Percentiles rank a stretch among this genome's conserved stretches.
These are phyloP conservation scores for Aspergillus coremiiformis DNA, from an alignment of 495 filamentous ascomycete genomes.

Conservation along the genomic window DNA sequence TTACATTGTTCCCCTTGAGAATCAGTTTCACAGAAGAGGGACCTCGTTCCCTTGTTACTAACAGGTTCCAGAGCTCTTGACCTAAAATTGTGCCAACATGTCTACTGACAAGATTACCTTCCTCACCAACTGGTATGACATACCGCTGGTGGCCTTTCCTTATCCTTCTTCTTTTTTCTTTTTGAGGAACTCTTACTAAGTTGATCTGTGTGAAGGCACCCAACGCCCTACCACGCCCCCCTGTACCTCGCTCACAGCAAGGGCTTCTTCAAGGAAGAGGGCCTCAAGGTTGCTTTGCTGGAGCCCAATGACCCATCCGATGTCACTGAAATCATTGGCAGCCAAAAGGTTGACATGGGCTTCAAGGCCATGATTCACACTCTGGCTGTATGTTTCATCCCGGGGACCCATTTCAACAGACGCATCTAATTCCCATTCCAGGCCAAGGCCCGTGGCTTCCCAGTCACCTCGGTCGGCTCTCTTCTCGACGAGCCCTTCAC, in stretches of 20 bases:
- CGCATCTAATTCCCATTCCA: constrained; percentile 9
- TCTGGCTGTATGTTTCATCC: constrained; percentile 43
- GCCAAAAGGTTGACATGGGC: constrained; percentile 62
- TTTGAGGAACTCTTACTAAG: constrained; percentile 21
- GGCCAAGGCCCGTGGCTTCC: constrained; percentile 64
- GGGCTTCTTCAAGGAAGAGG: constrained; percentile 63
- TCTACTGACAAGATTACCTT: constrained; percentile 71
- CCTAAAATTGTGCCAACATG: constrained; percentile 43
- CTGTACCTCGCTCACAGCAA: constrained; percentile 63
- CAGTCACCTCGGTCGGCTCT: constrained; percentile 58
- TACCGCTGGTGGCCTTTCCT: background rate
- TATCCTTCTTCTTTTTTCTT: background rate
- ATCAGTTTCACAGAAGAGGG: constrained; percentile 10
- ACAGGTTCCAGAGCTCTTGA: constrained; percentile 23
- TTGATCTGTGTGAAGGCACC: constrained; percentile 44
- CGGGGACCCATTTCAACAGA: background rate
- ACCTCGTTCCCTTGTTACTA: constrained; percentile 15
- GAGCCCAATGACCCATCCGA: constrained; percentile 65
- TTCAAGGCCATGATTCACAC: constrained; percentile 76
- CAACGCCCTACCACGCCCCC: constrained; percentile 66
- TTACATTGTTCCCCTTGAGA: constrained; percentile 45
- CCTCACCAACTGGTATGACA: constrained; percentile 59
- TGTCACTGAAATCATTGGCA: constrained; percentile 68
- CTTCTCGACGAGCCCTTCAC: constrained; percentile 68
- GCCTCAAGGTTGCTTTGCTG: constrained; percentile 61